Conservation (phyloP, 176 grass and related monocot genomes). For the Coix lacrymajobi region DNA sequence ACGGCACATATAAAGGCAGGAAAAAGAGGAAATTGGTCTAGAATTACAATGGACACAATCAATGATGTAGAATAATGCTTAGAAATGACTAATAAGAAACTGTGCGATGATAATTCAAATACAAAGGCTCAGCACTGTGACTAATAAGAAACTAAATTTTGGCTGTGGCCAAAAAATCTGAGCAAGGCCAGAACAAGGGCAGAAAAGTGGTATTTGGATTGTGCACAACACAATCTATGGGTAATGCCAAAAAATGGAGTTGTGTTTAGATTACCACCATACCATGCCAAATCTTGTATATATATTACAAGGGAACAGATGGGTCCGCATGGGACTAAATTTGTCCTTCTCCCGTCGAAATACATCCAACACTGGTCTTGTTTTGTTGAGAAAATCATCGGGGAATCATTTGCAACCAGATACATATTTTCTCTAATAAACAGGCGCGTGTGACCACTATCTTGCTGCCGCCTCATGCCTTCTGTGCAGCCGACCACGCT, state of each 20-base stretch:
- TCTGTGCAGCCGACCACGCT: background rate
- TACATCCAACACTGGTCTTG: background rate
- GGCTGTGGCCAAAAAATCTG: background rate
- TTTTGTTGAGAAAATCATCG: background rate
- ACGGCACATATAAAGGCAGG: background rate
- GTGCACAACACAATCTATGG: background rate
- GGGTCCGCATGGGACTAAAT: background rate
- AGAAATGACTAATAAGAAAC: background rate
- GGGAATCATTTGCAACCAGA: background rate
- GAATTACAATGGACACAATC: background rate
- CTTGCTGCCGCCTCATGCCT: background rate
- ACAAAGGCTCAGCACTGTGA: background rate
- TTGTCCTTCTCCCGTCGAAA: background rate
- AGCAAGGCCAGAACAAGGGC: background rate
- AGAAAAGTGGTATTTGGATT: background rate
- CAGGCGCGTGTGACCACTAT: background rate
- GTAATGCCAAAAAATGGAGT: background rate
- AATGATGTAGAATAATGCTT: background rate
- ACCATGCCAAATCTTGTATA: background rate
- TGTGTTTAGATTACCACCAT: background rate
- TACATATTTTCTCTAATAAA: too few species aligned
- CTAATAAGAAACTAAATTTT: background rate
- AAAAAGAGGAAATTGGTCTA: background rate
- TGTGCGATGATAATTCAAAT: background rate
- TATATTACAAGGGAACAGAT: background rate